phyloP scores from a whole-genome alignment of 257 asterid species.

The Plantago elongata region DNA sequence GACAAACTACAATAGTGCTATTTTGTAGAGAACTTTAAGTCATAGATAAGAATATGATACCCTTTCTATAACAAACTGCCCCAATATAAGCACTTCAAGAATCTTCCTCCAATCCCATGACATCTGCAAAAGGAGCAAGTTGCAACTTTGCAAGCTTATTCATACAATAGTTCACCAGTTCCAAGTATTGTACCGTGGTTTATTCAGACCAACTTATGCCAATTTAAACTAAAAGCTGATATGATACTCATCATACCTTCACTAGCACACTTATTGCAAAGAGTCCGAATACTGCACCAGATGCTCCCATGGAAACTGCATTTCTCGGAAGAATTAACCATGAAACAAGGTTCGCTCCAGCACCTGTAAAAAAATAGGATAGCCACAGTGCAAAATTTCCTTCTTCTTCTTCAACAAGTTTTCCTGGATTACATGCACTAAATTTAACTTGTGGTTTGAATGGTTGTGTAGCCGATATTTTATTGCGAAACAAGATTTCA shows the following conservation, averaged over 20 bases:
- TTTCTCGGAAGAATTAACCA: constrained; percentile 93
- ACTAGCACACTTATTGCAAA: constrained; percentile 93
- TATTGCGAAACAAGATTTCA: constrained; percentile 16
- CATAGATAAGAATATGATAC: constrained; percentile 29
- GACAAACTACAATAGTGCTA: no score
- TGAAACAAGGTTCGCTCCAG: constrained; percentile 93
- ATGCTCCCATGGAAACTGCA: constrained; percentile 91
- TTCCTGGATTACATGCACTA: constrained; percentile 43
- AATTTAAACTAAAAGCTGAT: constrained; percentile 11
- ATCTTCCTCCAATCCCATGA: constrained; percentile 99
- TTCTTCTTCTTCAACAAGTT: constrained; percentile 98
- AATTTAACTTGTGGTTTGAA: constrained; percentile 4
- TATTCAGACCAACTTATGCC: constrained; percentile 4
- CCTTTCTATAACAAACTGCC: constrained; percentile 94
- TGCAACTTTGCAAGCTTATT: constrained; percentile 3
- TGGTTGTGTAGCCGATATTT: not conserved
- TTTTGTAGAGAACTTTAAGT: not conserved
- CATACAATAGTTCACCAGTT: constrained; percentile 6
- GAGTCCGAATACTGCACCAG: constrained; percentile 97
- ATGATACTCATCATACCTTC: constrained; percentile 40
- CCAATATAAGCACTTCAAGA: constrained; percentile 87
- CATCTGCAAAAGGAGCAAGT: constrained; percentile 47
- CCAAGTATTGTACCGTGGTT: not conserved
- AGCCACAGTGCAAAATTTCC: constrained; percentile 91
- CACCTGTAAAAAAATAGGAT: constrained; percentile 85